Evolutionary conservation across 345 rosid species (phyloP), one percentile per base, ranked within the genome.

Genomic region (Citrus sp.): DNA sequence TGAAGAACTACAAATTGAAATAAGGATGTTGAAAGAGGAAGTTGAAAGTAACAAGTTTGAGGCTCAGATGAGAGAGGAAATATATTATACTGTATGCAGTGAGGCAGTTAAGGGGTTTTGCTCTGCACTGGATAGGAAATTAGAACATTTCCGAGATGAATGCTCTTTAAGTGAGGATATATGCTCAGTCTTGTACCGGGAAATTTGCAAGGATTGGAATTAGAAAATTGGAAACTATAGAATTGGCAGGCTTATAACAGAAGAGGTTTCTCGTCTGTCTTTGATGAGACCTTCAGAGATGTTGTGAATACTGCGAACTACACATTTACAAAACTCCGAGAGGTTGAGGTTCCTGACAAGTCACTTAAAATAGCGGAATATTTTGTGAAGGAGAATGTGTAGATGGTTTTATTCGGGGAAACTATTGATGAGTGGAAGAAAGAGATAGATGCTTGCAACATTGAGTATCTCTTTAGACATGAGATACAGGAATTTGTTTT

Each of bases 221-320:
- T 79, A 78, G 19, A 65, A 73, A 25, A 8, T 80, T 18, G 82
- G 81, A 80, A 77, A 10, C 27, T 71, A 30, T 28, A 76, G 65
- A 18, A 32, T 37, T 34, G 80, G 67, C 69, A 68, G 40, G 34
- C 72, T 55, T 59, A 24, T 85, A 21, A 64, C 59, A 34, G 89
- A 87, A 75, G 86, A 90, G 69, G 64, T 90, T 3, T 79, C 75
- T 65, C 74, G 62, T 72, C 84, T 55, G 79, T 86, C 62, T 80
- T 67, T 27, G 72, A 69, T 73, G 92, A 88, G 80, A 78, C 70
- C 38, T 6, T 85, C 22, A 87, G 72, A 46, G 83, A 67, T 54
- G 7, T 51, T 73, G 56, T 71, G 76, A 67, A 32, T 67, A 25
- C 35, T 2, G 78, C 75, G 27, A 77, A 85, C 74, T 74, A 70